phyloP scores from a whole-genome alignment of 129 eudicot species.

The Escallonia rubra region DNA sequence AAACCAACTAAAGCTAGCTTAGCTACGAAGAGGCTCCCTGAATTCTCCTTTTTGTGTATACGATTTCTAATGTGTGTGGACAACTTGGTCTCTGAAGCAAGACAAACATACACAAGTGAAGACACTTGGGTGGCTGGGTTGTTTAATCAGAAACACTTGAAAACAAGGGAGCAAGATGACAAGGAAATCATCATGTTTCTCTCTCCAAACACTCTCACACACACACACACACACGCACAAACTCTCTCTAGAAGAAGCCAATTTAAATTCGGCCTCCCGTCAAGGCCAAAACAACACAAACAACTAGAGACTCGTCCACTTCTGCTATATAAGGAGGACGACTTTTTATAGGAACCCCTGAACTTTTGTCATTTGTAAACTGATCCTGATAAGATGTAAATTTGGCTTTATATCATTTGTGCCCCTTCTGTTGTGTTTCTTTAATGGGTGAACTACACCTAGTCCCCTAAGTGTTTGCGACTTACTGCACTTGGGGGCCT shows the following conservation, averaged over 20 bases:
- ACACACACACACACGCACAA: not conserved
- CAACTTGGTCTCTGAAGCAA: not conserved
- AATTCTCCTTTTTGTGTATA: not conserved
- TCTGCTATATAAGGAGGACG: constrained; percentile 9
- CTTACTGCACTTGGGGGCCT: no score
- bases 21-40: no score
- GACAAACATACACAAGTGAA: not conserved
- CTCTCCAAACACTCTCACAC: not conserved
- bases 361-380: not conserved
- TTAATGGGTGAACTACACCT: no score
- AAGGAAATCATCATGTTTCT: not conserved
- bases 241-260: not conserved
- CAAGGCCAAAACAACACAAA: not conserved
- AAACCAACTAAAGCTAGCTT: not conserved
- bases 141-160: not conserved
- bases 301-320: constrained; percentile 15
- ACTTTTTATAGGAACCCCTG: constrained; percentile 1
- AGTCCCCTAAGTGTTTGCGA: no score
- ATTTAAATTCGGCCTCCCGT: constrained; percentile 4
- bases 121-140: not conserved
- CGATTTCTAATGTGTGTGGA: not conserved
- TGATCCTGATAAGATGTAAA: no score
- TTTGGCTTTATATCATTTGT: no score
- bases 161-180: not conserved
- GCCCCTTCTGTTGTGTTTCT: no score